Base-by-base conservation (phyloP, 352 stramenopile species). In the Vaucheria bursata region DNA sequence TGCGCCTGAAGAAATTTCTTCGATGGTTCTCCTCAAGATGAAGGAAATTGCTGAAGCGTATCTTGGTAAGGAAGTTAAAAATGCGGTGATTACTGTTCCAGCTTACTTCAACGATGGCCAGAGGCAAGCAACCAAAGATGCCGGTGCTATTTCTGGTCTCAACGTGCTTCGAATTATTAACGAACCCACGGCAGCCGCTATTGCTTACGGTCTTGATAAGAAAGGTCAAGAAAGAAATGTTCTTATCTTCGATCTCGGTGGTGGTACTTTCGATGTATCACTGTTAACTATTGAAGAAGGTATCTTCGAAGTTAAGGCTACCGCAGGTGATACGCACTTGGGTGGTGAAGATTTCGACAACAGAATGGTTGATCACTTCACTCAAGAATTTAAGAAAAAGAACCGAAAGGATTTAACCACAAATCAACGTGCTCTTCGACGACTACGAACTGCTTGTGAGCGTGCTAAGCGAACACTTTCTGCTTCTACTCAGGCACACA, bases 121-220 rank as follows among this genome's bases (percentile, higher is more conserved):
- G 84, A 89, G 93, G 25, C 90, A 96, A 73, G 92, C 92, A 8
- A 97, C 92, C 49, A 96, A 95, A n/a, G 67, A 73, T 37, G 67
- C 67, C 18, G 79, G 25, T 25, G 84, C 75, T 8, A 96, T 97
- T 78, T 85, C 92, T 36, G 92, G 92, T 1, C 79, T 97, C 34
- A 96, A 95, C 71, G 92, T 97, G 12, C 75, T 96, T 50, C 89
- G 92, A 79, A 96, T 97, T 86, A 50, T 50, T 50, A 50, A 12
- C 12, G 39, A 50, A 12, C 5, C 65, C 1, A 36, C 65, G 2
- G 93, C 93, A 7, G 93, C 94, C 49, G 94, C 94, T 39, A 97
- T 98, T 84, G 94, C 94, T 31, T 98, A 98, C 85, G 94, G 95
- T 36, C 85, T 98, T 29, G 95, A 98, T 79, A 95, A 98, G 85